Evolutionary conservation across 306 rosid species (phyloP), one percentile per base, ranked within the genome.

Genomic region (Rubus parviflorus): DNA sequence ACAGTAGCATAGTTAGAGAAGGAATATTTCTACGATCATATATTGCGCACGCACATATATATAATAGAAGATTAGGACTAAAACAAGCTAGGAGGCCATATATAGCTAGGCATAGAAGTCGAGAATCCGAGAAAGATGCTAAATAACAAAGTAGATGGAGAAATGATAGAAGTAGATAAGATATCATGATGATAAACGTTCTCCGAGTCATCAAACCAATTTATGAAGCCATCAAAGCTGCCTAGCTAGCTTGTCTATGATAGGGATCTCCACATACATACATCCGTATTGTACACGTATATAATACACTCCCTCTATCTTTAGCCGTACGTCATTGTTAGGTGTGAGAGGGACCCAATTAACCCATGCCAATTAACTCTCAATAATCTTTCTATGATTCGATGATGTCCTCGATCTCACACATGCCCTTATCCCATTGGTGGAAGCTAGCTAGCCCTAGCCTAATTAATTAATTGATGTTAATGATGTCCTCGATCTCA

Each of bases 151-250:
- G 70, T 16, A 38, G 70, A 64, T 38, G 20, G 47, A 9, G 70
- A 64, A 16, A 38, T 17, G 46, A 63, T 38, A 64, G 70, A 17
- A 30, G 5, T 3, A 38, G 70, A 38, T 38, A 64, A 64, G 48
- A 40, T 64, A 43, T 38, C 47, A 64, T 38, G 20, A 63, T 37
- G 46, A 35, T 35, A 37, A 37, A 2, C 68, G 25, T 16, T 38
- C 69, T 64, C 47, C 25, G 47, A 64, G 69, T 38, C 69, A 64
- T 23, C 47, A 40, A 38, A 64, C 22, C 69, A 38, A 64, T 25
- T 16, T 30, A 14, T 25, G 30, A 25, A 8, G n/a, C 62, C 62
- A 20, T 56, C 4, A 12, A 9, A 45, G 8, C 11, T 9, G 1
- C 3, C n/a, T 14, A 23, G 4, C 64, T 3, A 58, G n/a, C 43